These are phyloP conservation scores for Claviceps africana DNA, from an alignment of 2,329 filamentous ascomycete genomes.

Conservation along the genomic window DNA sequence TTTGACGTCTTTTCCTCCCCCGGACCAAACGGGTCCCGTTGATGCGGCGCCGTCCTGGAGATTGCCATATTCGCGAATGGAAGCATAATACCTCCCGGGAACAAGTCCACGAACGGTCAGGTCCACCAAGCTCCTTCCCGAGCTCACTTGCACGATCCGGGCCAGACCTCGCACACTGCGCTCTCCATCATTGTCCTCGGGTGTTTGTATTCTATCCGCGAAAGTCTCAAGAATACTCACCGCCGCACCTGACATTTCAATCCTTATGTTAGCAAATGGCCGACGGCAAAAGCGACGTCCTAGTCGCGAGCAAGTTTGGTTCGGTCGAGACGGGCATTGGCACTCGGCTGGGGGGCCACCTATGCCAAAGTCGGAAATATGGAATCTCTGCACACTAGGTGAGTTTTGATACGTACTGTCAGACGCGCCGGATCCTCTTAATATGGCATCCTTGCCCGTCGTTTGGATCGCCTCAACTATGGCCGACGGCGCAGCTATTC, in stretches of 20 bases:
- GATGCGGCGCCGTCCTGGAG: conserved; percentile 72
- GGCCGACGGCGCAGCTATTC: conserved; percentile 64
- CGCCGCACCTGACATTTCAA: conserved; percentile 46
- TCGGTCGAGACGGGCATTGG: too few species aligned
- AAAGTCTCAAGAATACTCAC: conserved; percentile 92
- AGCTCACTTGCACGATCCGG: conserved; percentile 82
- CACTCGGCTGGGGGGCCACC: not conserved
- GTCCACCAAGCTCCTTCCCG: conserved; percentile 70
- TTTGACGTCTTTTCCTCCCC: conserved; percentile 29
- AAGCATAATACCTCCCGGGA: conserved; percentile 70
- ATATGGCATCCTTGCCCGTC: conserved; percentile 85
- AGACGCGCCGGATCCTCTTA: conserved; percentile 74
- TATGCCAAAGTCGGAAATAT: not conserved
- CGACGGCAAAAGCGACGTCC: not conserved
- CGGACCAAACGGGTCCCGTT: conserved; percentile 71
- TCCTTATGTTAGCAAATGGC: conserved; percentile 5
- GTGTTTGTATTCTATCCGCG: conserved; percentile 40
- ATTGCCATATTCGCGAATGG: conserved; percentile 74
- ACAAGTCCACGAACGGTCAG: conserved; percentile 71
- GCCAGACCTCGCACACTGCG: conserved; percentile 69
- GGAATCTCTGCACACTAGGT: not conserved
- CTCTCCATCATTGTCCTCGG: conserved; percentile 24
- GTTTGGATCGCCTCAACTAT: conserved; percentile 81
- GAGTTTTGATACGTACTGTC: conserved; percentile 49
- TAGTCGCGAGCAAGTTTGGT: not conserved